These are phyloP conservation scores for Tricholoma bakamatsutake DNA, from an alignment of 768 basidiomycete genomes.

Conservation along the genomic window DNA sequence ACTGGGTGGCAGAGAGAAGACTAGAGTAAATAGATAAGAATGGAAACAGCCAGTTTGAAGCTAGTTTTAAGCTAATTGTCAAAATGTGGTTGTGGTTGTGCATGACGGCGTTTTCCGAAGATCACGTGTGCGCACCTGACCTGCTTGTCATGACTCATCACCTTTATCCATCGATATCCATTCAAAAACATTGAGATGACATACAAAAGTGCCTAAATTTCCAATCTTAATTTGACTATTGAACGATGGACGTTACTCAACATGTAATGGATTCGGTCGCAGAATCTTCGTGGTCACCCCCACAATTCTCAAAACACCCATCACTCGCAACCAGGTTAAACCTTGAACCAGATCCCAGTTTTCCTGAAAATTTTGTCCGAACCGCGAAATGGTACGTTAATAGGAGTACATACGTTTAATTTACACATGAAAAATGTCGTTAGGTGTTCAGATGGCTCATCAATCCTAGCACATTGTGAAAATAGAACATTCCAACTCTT, in stretches of 20 bases:
- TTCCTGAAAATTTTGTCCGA: constrained; percentile 45
- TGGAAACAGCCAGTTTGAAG: too few relatives aligned
- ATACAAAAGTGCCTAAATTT: too few relatives aligned
- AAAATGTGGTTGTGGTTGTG: too few relatives aligned
- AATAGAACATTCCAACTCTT: constrained; percentile 58
- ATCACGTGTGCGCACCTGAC: too few relatives aligned
- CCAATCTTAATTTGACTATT: background rate
- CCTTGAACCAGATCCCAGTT: constrained; percentile 18
- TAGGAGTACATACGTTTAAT: background rate
- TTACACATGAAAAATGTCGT: background rate
- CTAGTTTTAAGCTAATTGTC: too few relatives aligned
- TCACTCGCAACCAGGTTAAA: constrained; percentile 3
- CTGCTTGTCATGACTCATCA: too few relatives aligned
- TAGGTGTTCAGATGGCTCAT: constrained; percentile 76
- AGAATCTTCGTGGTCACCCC: constrained; percentile 12
- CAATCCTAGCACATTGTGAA: constrained; percentile 64
- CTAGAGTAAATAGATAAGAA: too few relatives aligned
- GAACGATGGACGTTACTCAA: background rate
- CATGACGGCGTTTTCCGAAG: too few relatives aligned
- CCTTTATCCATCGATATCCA: too few relatives aligned
- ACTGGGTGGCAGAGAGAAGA: too few relatives aligned
- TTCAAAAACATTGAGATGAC: too few relatives aligned
- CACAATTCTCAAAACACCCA: constrained; percentile 19
- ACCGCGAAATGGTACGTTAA: constrained; percentile 45
- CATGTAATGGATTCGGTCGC: background rate